Percentiles rank a stretch among this genome's conserved stretches.
Conservation (phyloP, 495 filamentous ascomycete genomes). For the Amphirosellinia nigrospora region DNA sequence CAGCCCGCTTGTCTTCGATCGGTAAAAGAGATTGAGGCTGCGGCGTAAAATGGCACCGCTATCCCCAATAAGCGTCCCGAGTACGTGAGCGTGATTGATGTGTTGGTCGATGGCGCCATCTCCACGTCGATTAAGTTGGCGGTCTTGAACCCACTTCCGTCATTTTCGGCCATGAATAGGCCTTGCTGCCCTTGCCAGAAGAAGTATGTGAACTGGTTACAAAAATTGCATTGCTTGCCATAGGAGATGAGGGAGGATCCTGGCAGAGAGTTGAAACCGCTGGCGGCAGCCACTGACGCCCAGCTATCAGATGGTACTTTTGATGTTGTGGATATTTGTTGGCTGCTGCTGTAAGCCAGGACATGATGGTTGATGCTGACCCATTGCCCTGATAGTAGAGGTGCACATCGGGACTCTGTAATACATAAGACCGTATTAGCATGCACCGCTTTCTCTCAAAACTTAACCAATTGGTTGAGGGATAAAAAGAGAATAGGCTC, state of each 20-base stretch:
- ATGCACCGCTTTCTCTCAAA: not conserved
- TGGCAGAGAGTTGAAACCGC: conserved; percentile 34
- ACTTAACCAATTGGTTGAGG: not conserved
- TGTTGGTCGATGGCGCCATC: conserved; percentile 31
- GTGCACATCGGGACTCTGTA: conserved; percentile 36
- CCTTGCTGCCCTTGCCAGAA: conserved; percentile 34
- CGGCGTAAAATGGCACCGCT: conserved; percentile 28
- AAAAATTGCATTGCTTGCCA: conserved; percentile 37
- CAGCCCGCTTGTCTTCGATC: conserved; percentile 32
- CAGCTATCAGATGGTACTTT: conserved; percentile 30
- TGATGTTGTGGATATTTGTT: conserved; percentile 28
- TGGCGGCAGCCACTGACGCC: conserved; percentile 29
- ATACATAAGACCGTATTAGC: conserved; percentile 22
- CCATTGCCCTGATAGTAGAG: conserved; percentile 39
- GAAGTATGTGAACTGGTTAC: conserved; percentile 39
- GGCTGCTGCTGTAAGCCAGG: conserved; percentile 29
- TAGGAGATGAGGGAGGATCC: conserved; percentile 36
- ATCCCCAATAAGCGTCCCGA: conserved; percentile 29
- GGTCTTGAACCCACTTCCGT: conserved; percentile 21
- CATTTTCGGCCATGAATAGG: conserved; percentile 32
- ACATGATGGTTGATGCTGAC: conserved; percentile 32
- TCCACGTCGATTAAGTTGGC: conserved; percentile 22
- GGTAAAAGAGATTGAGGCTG: conserved; percentile 41
- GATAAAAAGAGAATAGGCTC: not conserved
- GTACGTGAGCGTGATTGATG: conserved; percentile 33